These are phyloP conservation scores for Cinnamomum micranthum DNA, from an alignment of 164 flowering plant species.

Conservation along the genomic window DNA sequence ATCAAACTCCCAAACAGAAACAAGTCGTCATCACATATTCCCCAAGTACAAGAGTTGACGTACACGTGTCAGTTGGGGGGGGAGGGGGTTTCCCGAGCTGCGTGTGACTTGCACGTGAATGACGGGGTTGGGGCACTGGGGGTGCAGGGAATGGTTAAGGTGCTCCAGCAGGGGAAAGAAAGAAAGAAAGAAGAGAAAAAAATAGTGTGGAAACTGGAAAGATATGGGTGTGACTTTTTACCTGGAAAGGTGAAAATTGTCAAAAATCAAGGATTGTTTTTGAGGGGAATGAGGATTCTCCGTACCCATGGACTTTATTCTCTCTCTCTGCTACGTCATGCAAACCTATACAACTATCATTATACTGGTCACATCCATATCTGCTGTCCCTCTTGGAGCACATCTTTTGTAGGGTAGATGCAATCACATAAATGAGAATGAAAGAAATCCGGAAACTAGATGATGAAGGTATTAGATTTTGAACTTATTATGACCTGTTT, in stretches of 20 bases:
- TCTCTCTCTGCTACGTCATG: constrained; percentile 12
- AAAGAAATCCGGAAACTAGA: too few relatives aligned
- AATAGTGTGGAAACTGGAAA: neutral
- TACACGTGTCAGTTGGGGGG: neutral
- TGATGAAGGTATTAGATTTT: too few relatives aligned
- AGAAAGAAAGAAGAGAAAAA: neutral
- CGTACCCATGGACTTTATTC: constrained; percentile 12
- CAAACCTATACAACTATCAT: constrained; percentile 1
- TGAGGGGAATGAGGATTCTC: constrained; percentile 4
- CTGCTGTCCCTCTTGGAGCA: neutral
- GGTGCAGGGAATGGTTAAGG: neutral
- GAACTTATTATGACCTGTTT: too few relatives aligned
- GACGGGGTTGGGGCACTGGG: neutral
- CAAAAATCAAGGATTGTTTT: neutral
- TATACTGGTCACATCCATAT: constrained; percentile 8
- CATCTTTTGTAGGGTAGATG: neutral
- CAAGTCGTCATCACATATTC: constrained; percentile 3
- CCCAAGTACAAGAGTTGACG: neutral
- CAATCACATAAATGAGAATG: too few relatives aligned
- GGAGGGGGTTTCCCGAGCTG: neutral
- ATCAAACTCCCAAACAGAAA: too few relatives aligned
- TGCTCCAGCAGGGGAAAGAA: neutral
- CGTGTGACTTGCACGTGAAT: constrained; percentile 4
- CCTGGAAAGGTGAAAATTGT: neutral
- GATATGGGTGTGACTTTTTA: neutral